phyloP scores from a whole-genome alignment of 495 filamentous ascomycete genomes.

The Thermothielavioides terrestris region DNA sequence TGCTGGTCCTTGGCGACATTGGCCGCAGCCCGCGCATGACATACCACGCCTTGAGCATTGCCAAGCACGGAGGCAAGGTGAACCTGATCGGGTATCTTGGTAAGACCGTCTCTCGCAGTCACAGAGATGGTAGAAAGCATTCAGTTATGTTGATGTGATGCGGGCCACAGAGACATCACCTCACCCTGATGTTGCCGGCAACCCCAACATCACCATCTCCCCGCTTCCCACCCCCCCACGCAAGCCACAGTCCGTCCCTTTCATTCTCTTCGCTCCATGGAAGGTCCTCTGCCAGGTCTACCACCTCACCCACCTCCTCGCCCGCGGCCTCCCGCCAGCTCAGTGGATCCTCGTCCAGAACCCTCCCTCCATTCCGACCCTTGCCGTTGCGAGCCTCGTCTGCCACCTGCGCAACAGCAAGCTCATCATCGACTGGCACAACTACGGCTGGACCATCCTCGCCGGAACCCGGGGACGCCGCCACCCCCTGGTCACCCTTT shows the following conservation, averaged over 20 bases:
- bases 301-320: conserved; percentile 59
- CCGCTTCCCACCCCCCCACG: conserved; percentile 25
- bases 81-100: conserved; percentile 84
- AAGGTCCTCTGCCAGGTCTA: conserved; percentile 79
- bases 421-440: conserved; percentile 96
- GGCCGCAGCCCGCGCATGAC: conserved; percentile 96
- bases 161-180: conserved; percentile 39
- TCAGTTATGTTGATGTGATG: too few species aligned
- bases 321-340: conserved; percentile 61
- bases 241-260: conserved; percentile 30
- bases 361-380: conserved; percentile 87
- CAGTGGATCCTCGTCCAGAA: conserved; percentile 89
- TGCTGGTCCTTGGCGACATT: conserved; percentile 97
- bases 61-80: conserved; percentile 69
- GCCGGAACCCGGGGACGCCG: conserved; percentile 52
- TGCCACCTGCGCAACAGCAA: conserved; percentile 71
- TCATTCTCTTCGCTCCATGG: conserved; percentile 69
- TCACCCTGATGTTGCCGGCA: conserved; percentile 63
- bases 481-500: conserved; percentile 70
- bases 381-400: conserved; percentile 62
- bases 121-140: background rate
- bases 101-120: conserved; percentile 29
- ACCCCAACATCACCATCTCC: conserved; percentile 53
- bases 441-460: conserved; percentile 95
- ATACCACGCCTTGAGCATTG: conserved; percentile 92